These are phyloP conservation scores for Posidonia oceanica DNA, from an alignment of 116 monocot species.

Conservation along the genomic window DNA sequence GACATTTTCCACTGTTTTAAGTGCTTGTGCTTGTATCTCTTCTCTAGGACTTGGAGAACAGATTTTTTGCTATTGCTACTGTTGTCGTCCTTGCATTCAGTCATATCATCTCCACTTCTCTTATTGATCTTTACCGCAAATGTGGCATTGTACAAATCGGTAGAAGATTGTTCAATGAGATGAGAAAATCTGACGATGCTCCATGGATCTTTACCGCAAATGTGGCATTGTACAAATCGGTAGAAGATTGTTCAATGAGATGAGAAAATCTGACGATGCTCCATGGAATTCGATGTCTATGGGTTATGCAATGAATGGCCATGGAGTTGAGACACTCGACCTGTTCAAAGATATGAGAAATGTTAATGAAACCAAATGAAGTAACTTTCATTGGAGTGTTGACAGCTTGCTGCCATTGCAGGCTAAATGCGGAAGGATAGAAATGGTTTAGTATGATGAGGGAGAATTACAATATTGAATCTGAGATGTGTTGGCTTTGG, in stretches of 20 bases:
- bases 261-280: constrained; percentile 35
- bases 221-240: constrained; percentile 34
- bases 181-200: constrained; percentile 35
- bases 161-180: constrained; percentile 30
- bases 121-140: constrained; percentile 83
- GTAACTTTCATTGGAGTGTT: constrained; percentile 56
- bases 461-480: constrained; percentile 25
- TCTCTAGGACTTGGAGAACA: constrained; percentile 44
- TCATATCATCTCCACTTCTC: constrained; percentile 37
- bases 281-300: constrained; percentile 81
- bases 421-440: constrained; percentile 52
- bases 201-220: constrained; percentile 85
- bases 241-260: constrained; percentile 30
- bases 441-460: constrained; percentile 52
- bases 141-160: constrained; percentile 34
- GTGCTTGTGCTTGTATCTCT: constrained; percentile 42
- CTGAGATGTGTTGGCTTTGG: not conserved
- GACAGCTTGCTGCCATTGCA: constrained; percentile 67
- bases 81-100: constrained; percentile 30
- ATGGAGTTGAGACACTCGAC: constrained; percentile 37
- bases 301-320: constrained; percentile 69
- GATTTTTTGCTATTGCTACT: constrained; percentile 38
- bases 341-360: constrained; percentile 48
- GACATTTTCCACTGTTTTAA: constrained; percentile 43
- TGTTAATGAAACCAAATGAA: constrained; percentile 21